Conservation (phyloP, 176 grass and related monocot genomes). For the Chloris gayana region DNA sequence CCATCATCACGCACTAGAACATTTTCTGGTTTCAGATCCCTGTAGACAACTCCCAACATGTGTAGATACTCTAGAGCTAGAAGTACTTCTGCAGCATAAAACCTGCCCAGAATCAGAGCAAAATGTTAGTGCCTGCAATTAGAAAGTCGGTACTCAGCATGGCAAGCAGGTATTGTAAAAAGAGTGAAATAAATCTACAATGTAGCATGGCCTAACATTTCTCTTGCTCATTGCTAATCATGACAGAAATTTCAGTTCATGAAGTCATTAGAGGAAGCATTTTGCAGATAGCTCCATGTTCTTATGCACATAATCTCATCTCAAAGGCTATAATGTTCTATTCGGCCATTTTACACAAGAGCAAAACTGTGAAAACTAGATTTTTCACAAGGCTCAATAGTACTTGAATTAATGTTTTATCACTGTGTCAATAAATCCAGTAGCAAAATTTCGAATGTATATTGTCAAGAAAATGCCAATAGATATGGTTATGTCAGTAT, state of each 20-base stretch:
- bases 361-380: constrained; percentile 16
- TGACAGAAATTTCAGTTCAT: constrained; percentile 7
- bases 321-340: background rate
- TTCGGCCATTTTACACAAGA: background rate
- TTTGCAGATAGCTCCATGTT: constrained; percentile 16
- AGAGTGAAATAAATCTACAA: constrained; percentile 11
- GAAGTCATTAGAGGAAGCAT: background rate
- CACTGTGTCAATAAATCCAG: background rate
- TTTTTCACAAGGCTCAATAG: background rate
- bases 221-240: background rate
- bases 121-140: constrained; percentile 26
- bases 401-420: background rate
- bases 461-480: constrained; percentile 18
- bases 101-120: constrained; percentile 55
- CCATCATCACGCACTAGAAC: constrained; percentile 92
- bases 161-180: background rate
- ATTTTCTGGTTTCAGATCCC: constrained; percentile 95
- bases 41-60: constrained; percentile 94
- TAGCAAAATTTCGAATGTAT: constrained; percentile 17
- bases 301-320: constrained; percentile 5
- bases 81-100: constrained; percentile 97
- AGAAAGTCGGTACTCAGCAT: constrained; percentile 9
- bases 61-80: constrained; percentile 89
- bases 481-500: constrained; percentile 10
- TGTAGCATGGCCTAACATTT: background rate